Percentiles rank a stretch among this genome's conserved stretches.
phyloP scores from a whole-genome alignment of 2,329 filamentous ascomycete species.

The Alternaria gaisen region DNA sequence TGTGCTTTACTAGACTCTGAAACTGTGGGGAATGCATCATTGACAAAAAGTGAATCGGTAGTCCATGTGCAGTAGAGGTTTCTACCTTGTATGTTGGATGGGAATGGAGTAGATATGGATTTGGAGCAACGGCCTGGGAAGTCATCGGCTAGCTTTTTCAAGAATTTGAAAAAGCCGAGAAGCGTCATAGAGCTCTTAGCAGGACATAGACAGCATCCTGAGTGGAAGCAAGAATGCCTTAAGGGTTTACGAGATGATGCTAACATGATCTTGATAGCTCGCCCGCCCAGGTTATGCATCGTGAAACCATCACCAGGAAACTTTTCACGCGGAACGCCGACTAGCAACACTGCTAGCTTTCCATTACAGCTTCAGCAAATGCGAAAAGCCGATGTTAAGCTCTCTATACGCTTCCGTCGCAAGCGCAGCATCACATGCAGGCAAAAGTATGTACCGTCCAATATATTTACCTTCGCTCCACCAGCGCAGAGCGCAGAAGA shows the following conservation, averaged over 20 bases:
- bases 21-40: neutral
- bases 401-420: neutral
- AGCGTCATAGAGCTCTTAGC: neutral
- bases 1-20: neutral
- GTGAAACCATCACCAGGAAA: neutral
- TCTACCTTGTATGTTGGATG: neutral
- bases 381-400: neutral
- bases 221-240: neutral
- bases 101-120: neutral
- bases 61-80: neutral
- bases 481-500: slow-evolving; percentile 53
- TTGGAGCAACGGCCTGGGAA: neutral
- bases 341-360: neutral
- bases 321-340: neutral
- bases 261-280: neutral
- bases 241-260: neutral
- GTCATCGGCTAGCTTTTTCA: neutral
- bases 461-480: slow-evolving; percentile 59
- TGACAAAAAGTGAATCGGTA: neutral
- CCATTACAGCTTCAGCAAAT: neutral
- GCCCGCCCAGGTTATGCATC: neutral
- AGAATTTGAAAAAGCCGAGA: neutral
- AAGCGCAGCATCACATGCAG: slow-evolving; percentile 1
- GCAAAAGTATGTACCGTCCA: slow-evolving; percentile 52
- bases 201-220: neutral